These are phyloP conservation scores for Dimocarpus longan DNA, from an alignment of 345 rosid genomes.

Conservation along the genomic window DNA sequence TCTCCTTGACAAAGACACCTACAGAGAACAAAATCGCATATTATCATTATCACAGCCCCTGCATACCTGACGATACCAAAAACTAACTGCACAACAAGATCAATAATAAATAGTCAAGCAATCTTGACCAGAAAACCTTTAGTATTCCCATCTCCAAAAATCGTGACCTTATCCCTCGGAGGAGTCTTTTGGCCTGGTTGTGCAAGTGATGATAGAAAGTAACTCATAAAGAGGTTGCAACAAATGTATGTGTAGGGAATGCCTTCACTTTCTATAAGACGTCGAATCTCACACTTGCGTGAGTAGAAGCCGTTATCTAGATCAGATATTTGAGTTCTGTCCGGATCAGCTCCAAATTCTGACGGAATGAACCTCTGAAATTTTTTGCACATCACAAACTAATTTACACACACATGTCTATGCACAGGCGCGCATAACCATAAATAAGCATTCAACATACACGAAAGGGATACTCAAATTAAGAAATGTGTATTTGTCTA, in stretches of 20 bases:
- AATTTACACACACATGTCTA: neutral
- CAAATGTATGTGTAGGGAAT: constrained; percentile 71
- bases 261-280: constrained; percentile 61
- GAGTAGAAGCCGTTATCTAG: constrained; percentile 64
- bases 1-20: constrained; percentile 66
- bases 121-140: constrained; percentile 50
- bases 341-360: constrained; percentile 80
- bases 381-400: neutral
- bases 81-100: neutral
- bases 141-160: constrained; percentile 71
- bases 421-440: neutral
- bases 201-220: constrained; percentile 67
- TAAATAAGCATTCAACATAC: neutral
- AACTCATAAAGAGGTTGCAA: constrained; percentile 65
- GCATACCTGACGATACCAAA: neutral
- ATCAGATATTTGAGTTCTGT: constrained; percentile 57
- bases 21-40: constrained; percentile 17
- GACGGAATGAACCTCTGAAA: constrained; percentile 87
- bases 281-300: constrained; percentile 62
- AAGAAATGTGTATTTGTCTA: neutral
- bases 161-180: constrained; percentile 59
- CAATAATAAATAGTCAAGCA: neutral
- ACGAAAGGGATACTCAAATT: neutral
- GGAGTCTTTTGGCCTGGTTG: constrained; percentile 72
- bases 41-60: neutral